Conservation (phyloP, 106 monocot genomes). For the Apostasia ramifera region DNA sequence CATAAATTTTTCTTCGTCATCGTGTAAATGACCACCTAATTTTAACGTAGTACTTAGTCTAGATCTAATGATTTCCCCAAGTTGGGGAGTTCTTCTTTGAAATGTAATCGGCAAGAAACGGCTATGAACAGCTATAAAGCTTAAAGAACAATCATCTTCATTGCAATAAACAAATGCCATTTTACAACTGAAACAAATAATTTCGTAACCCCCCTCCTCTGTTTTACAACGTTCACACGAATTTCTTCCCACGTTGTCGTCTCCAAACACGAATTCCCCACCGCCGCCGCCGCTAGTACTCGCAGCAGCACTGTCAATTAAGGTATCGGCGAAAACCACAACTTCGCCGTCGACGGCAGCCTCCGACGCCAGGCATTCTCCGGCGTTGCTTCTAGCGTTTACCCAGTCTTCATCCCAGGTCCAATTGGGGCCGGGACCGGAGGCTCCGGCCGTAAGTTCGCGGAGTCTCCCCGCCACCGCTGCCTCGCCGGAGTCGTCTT, state of each 20-base stretch:
- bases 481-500: background rate
- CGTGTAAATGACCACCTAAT: too few species aligned
- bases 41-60: too few species aligned
- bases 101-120: too few species aligned
- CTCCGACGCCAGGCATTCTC: background rate
- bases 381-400: background rate
- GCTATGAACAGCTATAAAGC: background rate
- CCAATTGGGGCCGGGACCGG: slow-evolving; percentile 1
- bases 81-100: too few species aligned
- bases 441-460: background rate
- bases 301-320: background rate
- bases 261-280: background rate
- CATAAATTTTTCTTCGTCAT: too few species aligned
- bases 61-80: too few species aligned
- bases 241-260: background rate
- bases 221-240: background rate
- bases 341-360: background rate
- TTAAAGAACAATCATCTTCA: background rate
- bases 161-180: background rate
- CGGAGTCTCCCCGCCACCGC: background rate
- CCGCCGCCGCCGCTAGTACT: background rate
- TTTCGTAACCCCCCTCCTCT: background rate
- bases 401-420: slow-evolving; percentile 8
- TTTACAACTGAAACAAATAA: background rate
- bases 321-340: background rate